A percentile compares a stretch with the other conserved stretches of the same genome.
Conservation (phyloP, 352 stramenopile genomes). For the Phytophthora tubulina region DNA sequence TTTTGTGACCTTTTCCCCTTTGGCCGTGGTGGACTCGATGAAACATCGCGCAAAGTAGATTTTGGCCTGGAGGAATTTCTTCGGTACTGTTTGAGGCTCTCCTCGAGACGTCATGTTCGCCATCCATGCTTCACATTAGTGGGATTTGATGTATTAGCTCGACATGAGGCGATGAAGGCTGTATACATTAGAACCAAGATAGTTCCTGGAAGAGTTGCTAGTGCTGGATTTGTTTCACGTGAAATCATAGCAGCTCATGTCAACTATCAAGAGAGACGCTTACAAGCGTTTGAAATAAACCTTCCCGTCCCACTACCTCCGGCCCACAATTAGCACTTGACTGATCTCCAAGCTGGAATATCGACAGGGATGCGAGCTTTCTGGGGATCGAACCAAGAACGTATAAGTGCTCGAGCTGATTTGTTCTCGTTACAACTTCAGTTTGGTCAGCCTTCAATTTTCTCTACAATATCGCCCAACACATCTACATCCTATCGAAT, state of each 20-base stretch:
- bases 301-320: too few relatives aligned
- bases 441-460: slow-evolving; percentile 19
- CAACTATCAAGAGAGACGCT: slow-evolving; percentile 1
- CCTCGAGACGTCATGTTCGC: neutral
- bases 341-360: neutral
- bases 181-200: slow-evolving; percentile 9
- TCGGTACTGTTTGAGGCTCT: slow-evolving; percentile 9
- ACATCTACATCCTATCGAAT: neutral
- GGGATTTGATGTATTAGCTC: slow-evolving; percentile 6
- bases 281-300: neutral
- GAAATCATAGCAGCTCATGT: neutral
- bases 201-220: neutral
- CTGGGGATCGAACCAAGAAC: slow-evolving; percentile 21
- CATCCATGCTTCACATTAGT: slow-evolving; percentile 8
- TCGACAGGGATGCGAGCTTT: slow-evolving; percentile 9
- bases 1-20: too few relatives aligned
- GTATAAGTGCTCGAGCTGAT: neutral
- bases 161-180: slow-evolving; percentile 1
- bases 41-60: slow-evolving; percentile 6
- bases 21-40: slow-evolving; percentile 33
- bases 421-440: slow-evolving; percentile 15
- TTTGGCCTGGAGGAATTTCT: slow-evolving; percentile 13
- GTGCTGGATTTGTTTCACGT: neutral
- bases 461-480: slow-evolving; percentile 16
- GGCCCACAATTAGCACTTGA: too few relatives aligned